Evolutionary conservation across 2,329 filamentous ascomycete genomes (phyloP), one percentile per base, ranked within the genome.

Genomic region (Zarea fungicola): DNA sequence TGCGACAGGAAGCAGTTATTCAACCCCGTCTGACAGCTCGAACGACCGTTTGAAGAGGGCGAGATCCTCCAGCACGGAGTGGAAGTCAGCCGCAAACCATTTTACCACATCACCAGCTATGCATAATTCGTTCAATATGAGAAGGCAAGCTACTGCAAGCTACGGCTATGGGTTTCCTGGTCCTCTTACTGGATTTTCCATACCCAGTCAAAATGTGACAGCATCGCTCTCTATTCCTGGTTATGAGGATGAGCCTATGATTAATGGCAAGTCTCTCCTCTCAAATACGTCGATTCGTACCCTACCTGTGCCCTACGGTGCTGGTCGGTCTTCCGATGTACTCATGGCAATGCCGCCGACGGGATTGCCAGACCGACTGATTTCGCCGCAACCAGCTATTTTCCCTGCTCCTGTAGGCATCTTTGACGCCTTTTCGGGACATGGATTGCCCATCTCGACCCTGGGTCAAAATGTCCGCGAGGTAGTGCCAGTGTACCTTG

Each of bases 401-500:
- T 29, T 21, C 4, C 19, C 31, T 18, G n/a, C 39, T 29, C 16
- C 6, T 5, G 14, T 23, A n/a, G 19, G 4, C 5, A 21, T 42
- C 6, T 9, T 42, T 23, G 37, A 36, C 6, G 14, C 23, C 16
- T 14, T 37, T 14, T 22, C 18, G 25, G 11, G 9, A 9, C 39
- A 42, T 14, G 18, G 34, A 6, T 29, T 37, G 32, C 18, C 31
- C 3, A 42, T 36, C 25, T 10, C 37, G 19, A 61, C 66, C 44
- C 59, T 75, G 55, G 65, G 68, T 52, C 60, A 63, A 26, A 65
- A 65, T 41, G 62, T 68, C 37, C 67, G 66, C 51, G 69, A 66
- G 42, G 67, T 69, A 34, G 69, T 79, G 39, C 75, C 77, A 35
- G 59, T 60, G 35, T 80, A 80, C 53, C 64, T 80, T 51, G 66